Evolutionary conservation across 2,329 filamentous ascomycete species (phyloP), one percentile per base, ranked within the genome.

Genomic region (Amylocarpus encephaloides): DNA sequence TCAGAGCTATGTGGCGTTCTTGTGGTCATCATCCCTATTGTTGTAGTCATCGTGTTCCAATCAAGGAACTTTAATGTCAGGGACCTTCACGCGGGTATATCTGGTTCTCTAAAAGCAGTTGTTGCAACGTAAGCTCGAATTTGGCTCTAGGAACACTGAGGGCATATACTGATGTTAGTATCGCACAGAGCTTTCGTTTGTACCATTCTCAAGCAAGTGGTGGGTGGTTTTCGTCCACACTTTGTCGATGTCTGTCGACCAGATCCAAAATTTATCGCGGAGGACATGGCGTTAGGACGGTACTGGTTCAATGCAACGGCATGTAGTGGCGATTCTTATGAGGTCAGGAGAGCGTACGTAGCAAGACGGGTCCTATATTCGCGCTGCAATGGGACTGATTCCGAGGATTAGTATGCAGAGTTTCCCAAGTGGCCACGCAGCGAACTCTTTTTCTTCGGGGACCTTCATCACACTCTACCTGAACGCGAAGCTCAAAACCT

Each of bases 401-500:
- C 13, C 15, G 11, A 39, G 5, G 18, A 32, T 7, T 29, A 61
- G 59, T 1, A 48, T 88, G 1, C 80, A 86, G 62, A 83, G 79
- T 0, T 83, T 89, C 64, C 85, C 85, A 0, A 84, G 79, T 2
- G 86, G 86, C 1, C 85, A 89, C 66, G 80, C 82, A 7, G 85
- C 84, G 0, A 83, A 83, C 1, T 83, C 83, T 0, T 88, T 87
- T 55, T 82, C 81, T 0, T 82, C 82, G 9, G 83, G 86, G 56
- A 73, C 85, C 18, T 89, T 79, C 61, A 70, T 88, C 2, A 82
- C 77, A 55, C 72, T 88, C 2, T 89, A 88, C 70, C 76, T 88
- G 42, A 88, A 88, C 66, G 85, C 81, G 43, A 88, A 88, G 69
- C 73, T 89, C 59, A 88, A 88, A 71, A 76, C 86, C 45, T 86